Conservation (phyloP, 306 rosid genomes). For the Dalbergia cultrata region DNA sequence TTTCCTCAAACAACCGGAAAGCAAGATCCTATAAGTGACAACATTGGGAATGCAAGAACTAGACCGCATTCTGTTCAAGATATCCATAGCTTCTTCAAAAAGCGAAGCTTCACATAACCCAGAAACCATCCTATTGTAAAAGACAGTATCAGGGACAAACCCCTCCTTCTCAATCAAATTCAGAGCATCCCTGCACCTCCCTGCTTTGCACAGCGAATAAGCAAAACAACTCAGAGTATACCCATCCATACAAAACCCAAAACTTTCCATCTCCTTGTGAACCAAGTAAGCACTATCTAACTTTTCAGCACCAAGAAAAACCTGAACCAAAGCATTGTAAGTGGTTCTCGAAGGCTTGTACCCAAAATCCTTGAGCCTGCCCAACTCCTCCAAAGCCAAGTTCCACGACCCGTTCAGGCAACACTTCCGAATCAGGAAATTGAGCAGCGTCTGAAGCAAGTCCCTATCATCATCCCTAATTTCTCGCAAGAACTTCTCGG, state of each 20-base stretch:
- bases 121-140: slow-evolving; percentile 80
- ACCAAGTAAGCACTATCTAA: slow-evolving; percentile 77
- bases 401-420: slow-evolving; percentile 85
- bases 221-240: slow-evolving; percentile 68
- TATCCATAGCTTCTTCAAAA: slow-evolving; percentile 83
- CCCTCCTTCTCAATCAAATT: slow-evolving; percentile 68
- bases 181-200: slow-evolving; percentile 73
- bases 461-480: slow-evolving; percentile 65
- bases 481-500: slow-evolving; percentile 55
- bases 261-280: slow-evolving; percentile 74
- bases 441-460: slow-evolving; percentile 72
- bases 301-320: slow-evolving; percentile 71
- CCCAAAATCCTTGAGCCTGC: slow-evolving; percentile 89
- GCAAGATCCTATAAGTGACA: slow-evolving; percentile 69
- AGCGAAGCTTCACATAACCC: slow-evolving; percentile 85
- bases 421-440: slow-evolving; percentile 72
- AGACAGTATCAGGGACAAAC: slow-evolving; percentile 63
- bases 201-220: slow-evolving; percentile 70
- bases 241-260: slow-evolving; percentile 74
- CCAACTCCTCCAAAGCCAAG: slow-evolving; percentile 82
- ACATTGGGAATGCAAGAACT: slow-evolving; percentile 81
- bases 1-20: slow-evolving; percentile 79
- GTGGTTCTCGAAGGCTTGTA: slow-evolving; percentile 69
- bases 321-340: slow-evolving; percentile 79
- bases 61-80: slow-evolving; percentile 75